phyloP scores from a whole-genome alignment of 2,329 filamentous ascomycete species.

The Graphilbum ipis-grandicollis region DNA sequence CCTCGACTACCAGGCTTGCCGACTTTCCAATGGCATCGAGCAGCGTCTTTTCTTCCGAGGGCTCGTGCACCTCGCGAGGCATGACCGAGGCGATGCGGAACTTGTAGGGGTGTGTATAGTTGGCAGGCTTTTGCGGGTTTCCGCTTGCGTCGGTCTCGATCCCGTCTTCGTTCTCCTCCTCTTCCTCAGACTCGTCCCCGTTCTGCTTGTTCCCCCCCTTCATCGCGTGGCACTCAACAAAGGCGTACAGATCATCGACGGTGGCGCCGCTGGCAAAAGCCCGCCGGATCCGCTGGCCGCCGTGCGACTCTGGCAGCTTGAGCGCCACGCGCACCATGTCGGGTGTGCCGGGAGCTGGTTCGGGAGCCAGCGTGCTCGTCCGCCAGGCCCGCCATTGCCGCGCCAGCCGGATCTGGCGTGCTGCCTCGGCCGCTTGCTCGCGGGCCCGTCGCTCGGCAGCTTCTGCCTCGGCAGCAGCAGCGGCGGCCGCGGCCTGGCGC shows the following conservation, averaged over 20 bases:
- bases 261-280: constrained; percentile 48
- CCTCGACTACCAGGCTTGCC: constrained; percentile 80
- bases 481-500: constrained; percentile 60
- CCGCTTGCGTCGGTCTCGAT: constrained; percentile 8
- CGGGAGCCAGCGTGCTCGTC: constrained; percentile 44
- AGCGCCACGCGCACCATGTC: constrained; percentile 56
- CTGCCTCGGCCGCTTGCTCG: constrained; percentile 45
- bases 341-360: constrained; percentile 41
- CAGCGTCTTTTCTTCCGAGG: constrained; percentile 48
- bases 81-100: constrained; percentile 77
- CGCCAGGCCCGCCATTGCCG: constrained; percentile 65
- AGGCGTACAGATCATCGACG: constrained; percentile 85
- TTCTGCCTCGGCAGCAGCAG: constrained; percentile 46
- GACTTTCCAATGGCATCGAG: constrained; percentile 61
- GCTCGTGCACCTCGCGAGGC: constrained; percentile 64
- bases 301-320: constrained; percentile 41
- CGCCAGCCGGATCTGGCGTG: constrained; percentile 21
- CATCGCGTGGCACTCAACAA: constrained; percentile 76
- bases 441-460: constrained; percentile 40
- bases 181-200: constrained; percentile 8
- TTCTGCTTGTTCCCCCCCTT: constrained; percentile 12
- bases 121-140: constrained; percentile 41
- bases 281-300: constrained; percentile 57
- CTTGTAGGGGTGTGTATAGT: constrained; percentile 65
- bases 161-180: constrained; percentile 15